Evolutionary conservation across 2,329 filamentous ascomycete genomes (phyloP), one percentile per base, ranked within the genome.

Genomic region (Xylaria arbuscula): DNA sequence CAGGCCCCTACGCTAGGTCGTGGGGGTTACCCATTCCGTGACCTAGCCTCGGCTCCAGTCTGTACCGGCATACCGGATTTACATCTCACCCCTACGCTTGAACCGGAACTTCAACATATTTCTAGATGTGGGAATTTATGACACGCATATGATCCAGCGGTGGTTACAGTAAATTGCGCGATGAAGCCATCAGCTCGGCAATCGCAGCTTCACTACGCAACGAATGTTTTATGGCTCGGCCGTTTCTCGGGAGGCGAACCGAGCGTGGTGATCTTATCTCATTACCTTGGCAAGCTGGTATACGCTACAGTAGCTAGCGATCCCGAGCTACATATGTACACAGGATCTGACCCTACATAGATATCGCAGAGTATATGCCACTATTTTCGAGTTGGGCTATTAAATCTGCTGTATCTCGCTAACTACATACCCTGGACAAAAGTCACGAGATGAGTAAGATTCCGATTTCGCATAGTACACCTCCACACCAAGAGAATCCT

Each of bases 61-160:
- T 51, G 34, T 66, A 65, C 66, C 66, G 62, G 66, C 62, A 57
- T 68, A 68, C 66, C 57, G 57, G 66, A 66, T 68, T 68, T 42
- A 68, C 54, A 67, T 61, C 66, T 66, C 62, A 11, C 42, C 48
- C 50, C 36, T 62, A 57, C 19, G 51, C 61, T 66, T 66, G 51
- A 28, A 51, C 58, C 55, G 50, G 53, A 40, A 51, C 19, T 17
- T 62, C 19, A 40, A 40, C 9, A 40, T 15, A 36, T 40, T 47
- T 50, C 45, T 68, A 13, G 34, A 34, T n/a, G 45, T 58, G 36
- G 34, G 48, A 53, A 58, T 22, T 48, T 28, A 38, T 34, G 32
- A 22, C 19, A 60, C 24, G 32, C 48, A 62, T 36, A 51, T 40
- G 57, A 66, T 38, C 62, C 56, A 66, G 62, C 66, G 15, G 58